Evolutionary conservation across 2,329 filamentous ascomycete species (phyloP).

Genomic region (Cercospora brassicicola): DNA sequence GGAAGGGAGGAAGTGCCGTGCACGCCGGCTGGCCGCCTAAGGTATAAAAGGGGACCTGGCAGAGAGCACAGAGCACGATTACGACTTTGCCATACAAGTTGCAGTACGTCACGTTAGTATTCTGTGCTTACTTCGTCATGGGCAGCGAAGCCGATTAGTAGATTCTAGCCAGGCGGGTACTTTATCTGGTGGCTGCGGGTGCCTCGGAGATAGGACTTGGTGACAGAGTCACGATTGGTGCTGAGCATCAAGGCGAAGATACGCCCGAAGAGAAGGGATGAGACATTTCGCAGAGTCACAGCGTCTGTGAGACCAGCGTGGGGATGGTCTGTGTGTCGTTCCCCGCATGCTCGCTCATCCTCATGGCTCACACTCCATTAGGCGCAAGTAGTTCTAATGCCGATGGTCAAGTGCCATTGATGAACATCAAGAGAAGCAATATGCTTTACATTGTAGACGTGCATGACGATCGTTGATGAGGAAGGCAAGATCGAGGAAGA

Average conservation of each 20-base stretch:
- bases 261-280: background rate
- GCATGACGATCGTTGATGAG: conserved; percentile 1
- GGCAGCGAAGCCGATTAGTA: background rate
- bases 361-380: too few species aligned
- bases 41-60: background rate
- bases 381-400: too few species aligned
- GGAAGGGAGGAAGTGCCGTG: background rate
- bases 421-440: background rate
- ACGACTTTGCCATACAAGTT: background rate
- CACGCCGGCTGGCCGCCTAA: background rate
- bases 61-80: background rate
- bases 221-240: background rate
- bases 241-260: background rate
- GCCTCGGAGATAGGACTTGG: background rate
- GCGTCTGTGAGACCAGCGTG: background rate
- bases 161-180: background rate
- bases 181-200: conserved; percentile 1
- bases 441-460: background rate
- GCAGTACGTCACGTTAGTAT: conserved; percentile 8
- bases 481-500: background rate
- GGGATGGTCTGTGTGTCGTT: background rate
- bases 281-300: background rate
- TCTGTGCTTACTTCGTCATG: background rate
- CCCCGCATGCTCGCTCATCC: background rate
- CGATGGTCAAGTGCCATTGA: background rate